Percentiles rank a stretch among this genome's conserved stretches.
phyloP scores from a whole-genome alignment of 179 eudicot species.

The Actinidia chinensis region DNA sequence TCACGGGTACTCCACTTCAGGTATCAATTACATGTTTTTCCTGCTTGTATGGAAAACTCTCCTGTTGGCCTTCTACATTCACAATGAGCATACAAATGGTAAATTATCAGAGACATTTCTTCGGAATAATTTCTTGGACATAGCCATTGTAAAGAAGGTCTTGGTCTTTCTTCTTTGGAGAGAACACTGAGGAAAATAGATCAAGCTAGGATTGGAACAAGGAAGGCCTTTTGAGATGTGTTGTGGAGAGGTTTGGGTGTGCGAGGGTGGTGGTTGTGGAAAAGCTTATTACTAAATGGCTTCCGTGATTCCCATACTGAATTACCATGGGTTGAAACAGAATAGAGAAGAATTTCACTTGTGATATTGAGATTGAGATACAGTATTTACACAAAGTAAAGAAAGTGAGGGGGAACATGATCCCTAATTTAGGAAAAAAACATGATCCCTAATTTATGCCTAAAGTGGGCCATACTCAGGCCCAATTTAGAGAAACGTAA shows the following conservation, averaged over 20 bases:
- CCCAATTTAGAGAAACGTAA: too few species aligned
- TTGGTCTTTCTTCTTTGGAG: not conserved
- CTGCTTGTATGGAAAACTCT: not conserved
- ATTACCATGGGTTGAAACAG: too few species aligned
- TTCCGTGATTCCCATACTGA: not conserved
- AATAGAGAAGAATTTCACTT: too few species aligned
- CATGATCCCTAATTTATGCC: too few species aligned
- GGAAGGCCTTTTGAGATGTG: not conserved
- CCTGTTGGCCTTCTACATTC: constrained; percentile 2
- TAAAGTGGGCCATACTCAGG: too few species aligned
- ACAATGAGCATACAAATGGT: not conserved
- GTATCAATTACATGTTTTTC: constrained; percentile 33
- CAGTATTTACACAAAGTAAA: too few species aligned
- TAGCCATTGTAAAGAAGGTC: not conserved
- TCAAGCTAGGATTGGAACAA: not conserved
- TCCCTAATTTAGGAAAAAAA: too few species aligned
- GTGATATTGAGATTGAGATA: too few species aligned
- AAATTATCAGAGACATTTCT: not conserved
- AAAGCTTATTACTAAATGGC: not conserved
- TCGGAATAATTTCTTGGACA: not conserved
- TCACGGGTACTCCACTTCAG: constrained; percentile 97
- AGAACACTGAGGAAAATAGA: not conserved
- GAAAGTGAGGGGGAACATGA: too few species aligned
- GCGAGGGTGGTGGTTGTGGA: constrained; percentile 2
- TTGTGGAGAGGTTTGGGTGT: not conserved